Percentiles rank a stretch among this genome's conserved stretches.
phyloP scores from a whole-genome alignment of 306 rosid species.

The Inga oerstediana region DNA sequence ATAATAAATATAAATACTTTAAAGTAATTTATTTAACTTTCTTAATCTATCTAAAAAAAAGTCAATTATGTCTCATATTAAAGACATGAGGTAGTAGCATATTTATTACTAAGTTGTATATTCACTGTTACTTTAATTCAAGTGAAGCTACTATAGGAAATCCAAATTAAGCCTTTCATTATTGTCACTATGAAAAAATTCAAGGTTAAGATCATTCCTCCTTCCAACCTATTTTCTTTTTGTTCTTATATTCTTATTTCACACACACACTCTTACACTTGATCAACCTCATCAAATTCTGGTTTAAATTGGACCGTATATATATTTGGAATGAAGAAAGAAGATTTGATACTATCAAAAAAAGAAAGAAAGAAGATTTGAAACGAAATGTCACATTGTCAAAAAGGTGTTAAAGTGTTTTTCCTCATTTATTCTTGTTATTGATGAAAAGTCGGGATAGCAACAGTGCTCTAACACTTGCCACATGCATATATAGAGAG shows the following conservation, averaged over 20 bases:
- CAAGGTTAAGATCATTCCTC: not conserved
- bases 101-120: no score
- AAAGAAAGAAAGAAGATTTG: conserved; percentile 10
- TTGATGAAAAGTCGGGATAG: conserved; percentile 28
- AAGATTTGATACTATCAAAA: no score
- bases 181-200: not conserved
- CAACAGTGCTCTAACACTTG: conserved; percentile 37
- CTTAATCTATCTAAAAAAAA: no score
- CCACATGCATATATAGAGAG: not conserved
- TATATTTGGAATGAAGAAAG: conserved; percentile 11
- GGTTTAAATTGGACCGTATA: conserved; percentile 2
- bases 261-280: not conserved
- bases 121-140: no score
- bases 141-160: not conserved
- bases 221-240: not conserved
- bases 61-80: no score
- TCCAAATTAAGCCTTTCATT: not conserved
- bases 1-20: no score
- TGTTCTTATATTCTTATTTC: not conserved
- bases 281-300: not conserved
- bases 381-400: conserved; percentile 30
- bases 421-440: conserved; percentile 12
- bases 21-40: no score
- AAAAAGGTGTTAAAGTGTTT: conserved; percentile 31
- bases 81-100: not conserved